phyloP scores from a whole-genome alignment of 306 rosid species.

The Comarum palustre region DNA sequence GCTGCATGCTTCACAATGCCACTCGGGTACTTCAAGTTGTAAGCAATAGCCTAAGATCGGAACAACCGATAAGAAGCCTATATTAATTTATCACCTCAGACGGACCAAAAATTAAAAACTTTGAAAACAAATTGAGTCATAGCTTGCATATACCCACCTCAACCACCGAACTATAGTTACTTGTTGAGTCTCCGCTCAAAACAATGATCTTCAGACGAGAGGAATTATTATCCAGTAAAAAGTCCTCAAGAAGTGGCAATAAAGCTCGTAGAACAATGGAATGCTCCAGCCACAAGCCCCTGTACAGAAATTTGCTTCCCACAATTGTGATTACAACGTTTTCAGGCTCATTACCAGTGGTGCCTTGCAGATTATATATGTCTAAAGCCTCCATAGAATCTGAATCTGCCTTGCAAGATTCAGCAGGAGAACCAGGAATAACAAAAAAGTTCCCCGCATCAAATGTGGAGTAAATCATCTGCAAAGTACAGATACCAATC shows the following conservation, averaged over 20 bases:
- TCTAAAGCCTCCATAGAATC: slow-evolving; percentile 47
- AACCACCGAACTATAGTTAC: slow-evolving; percentile 65
- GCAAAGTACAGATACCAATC: slow-evolving; percentile 36
- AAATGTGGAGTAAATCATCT: slow-evolving; percentile 79
- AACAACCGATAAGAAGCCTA: slow-evolving; percentile 29
- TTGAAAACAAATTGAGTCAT: slow-evolving; percentile 17
- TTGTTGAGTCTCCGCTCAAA: slow-evolving; percentile 62
- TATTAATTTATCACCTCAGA: slow-evolving; percentile 16
- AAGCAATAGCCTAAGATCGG: slow-evolving; percentile 61
- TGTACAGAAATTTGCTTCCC: slow-evolving; percentile 81
- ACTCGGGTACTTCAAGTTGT: slow-evolving; percentile 68
- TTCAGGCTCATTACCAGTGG: slow-evolving; percentile 59
- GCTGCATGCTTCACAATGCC: slow-evolving; percentile 67
- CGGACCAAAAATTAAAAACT: neutral
- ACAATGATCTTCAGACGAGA: slow-evolving; percentile 57
- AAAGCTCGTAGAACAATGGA: slow-evolving; percentile 73
- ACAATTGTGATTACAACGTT: slow-evolving; percentile 71
- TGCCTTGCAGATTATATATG: slow-evolving; percentile 45
- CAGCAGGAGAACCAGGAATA: slow-evolving; percentile 85
- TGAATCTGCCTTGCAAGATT: slow-evolving; percentile 60
- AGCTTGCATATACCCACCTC: slow-evolving; percentile 48
- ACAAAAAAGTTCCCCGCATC: slow-evolving; percentile 87
- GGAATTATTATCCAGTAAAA: slow-evolving; percentile 43
- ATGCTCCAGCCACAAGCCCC: slow-evolving; percentile 94
- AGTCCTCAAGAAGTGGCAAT: slow-evolving; percentile 55